Evolutionary conservation across 2,329 filamentous ascomycete species (phyloP), one percentile per base, ranked within the genome.

Genomic region (Diaporthe velutina): DNA sequence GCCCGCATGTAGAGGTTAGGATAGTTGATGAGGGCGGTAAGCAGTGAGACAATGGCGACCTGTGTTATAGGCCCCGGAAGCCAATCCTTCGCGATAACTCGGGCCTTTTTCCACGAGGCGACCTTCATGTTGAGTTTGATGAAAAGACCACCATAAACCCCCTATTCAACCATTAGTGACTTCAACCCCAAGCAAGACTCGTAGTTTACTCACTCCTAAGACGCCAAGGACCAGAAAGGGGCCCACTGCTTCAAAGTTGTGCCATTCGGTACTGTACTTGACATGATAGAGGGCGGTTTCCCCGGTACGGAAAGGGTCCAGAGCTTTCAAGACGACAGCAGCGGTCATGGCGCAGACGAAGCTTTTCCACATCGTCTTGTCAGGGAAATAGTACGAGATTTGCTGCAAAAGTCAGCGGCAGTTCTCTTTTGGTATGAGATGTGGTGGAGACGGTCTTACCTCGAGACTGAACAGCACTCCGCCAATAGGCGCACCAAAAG

Each of bases 291-390:
- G 87, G 60, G 98, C 97, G 71, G 98, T 93, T 83, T 99, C 97
- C 71, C 96, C 97, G 1, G 96, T 98, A 71, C 97, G 91, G 82
- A 98, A 98, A 6, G 97, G 97, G 82, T 99, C 97, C 76, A 98
- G 90, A 7, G 95, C 95, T 83, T 98, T 96, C 6, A 99, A 88
- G 19, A 95, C 95, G 50, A 98, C 95, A 25, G 97, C 96, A 22
- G 96, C 97, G n/a, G 98, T 95, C 96, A 98, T 98, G 82, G 97
- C 97, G 80, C 97, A 98, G 54, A 99, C 97, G 81, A 99, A 99
- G 80, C 95, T 98, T 83, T 98, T 97, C 97, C 97, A 99, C 97
- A 99, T 98, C 13, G 97, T 98, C 84, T 98, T 98, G 84, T 98
- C 96, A 0, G 97, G 96, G 79, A 98, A 98, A 83, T 98, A 98